Evolutionary conservation across 2,329 filamentous ascomycete genomes (phyloP).

Genomic region (Diplodia scrobiculata): DNA sequence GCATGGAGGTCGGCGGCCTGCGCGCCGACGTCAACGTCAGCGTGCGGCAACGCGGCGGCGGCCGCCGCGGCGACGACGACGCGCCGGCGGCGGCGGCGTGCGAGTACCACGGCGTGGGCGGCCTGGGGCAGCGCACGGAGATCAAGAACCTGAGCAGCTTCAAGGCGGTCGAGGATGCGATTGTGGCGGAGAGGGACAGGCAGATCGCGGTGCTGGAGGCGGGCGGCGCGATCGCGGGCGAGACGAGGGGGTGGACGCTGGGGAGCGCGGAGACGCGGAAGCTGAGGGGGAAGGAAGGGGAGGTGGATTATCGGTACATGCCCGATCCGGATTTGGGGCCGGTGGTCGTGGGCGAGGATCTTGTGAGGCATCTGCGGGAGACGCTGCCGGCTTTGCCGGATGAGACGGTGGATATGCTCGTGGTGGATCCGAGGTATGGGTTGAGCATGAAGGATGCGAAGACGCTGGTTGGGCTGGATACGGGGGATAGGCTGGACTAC

Average conservation of each 20-base stretch:
- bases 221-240: slow-evolving; percentile 74
- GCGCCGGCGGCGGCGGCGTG: slow-evolving; percentile 35
- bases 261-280: slow-evolving; percentile 78
- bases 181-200: slow-evolving; percentile 84
- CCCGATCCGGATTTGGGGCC: slow-evolving; percentile 89
- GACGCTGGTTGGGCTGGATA: slow-evolving; percentile 74
- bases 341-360: slow-evolving; percentile 69
- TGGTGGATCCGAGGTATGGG: slow-evolving; percentile 59
- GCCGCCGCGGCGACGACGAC: no score
- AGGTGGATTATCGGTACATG: slow-evolving; percentile 98
- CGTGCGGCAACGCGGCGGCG: slow-evolving; percentile 60
- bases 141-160: slow-evolving; percentile 97
- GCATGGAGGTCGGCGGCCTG: slow-evolving; percentile 90
- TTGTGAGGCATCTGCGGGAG: slow-evolving; percentile 64
- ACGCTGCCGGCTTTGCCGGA: slow-evolving; percentile 75
- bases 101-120: slow-evolving; percentile 58
- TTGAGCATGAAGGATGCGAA: slow-evolving; percentile 81
- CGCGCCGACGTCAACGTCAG: slow-evolving; percentile 96
- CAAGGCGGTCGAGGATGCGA: slow-evolving; percentile 92
- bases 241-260: slow-evolving; percentile 91
- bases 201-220: slow-evolving; percentile 79
- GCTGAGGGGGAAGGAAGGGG: slow-evolving; percentile 89
- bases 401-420: slow-evolving; percentile 64
- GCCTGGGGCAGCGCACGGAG: slow-evolving; percentile 84
- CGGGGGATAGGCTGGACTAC: slow-evolving; percentile 78